Base-by-base conservation (phyloP, 495 filamentous ascomycete species). In the Penicillium goetzii region DNA sequence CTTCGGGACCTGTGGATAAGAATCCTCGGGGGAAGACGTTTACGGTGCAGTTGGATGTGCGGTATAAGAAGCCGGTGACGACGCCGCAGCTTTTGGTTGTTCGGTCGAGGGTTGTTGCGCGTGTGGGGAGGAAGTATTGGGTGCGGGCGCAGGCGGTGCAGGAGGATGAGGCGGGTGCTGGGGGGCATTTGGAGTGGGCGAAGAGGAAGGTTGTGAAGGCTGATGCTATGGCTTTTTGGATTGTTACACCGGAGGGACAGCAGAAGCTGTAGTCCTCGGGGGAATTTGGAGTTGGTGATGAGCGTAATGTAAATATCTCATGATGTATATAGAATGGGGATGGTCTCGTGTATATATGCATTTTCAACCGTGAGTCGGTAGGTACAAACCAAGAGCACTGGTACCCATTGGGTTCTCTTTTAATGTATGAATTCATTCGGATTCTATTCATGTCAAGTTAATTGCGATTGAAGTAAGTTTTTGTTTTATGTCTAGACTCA, bases 151-250 rank as follows among this genome's bases (percentile, higher is more conserved):
- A 82, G 65, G 74, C 71, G 19, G 36, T 78, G 21, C 78, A 79
- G 63, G 72, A 76, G 49, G 76, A 74, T 57, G 71, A 77, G 14
- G 69, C 66, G 15, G 58, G 72, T 55, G 47, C 68, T 15, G 70
- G 68, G 21, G 66, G 68, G 1, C 69, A 77, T 59, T 56, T 74
- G 26, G 75, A 75, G 60, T 72, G 71, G 69, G 62, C 65, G 33
- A 77, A 67, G 55, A 63, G 60, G 58, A 75, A 76, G 56, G 38
- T 68, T 12, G 68, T 79, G 21, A 76, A 71, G 61, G 71, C 73
- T 0, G 78, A 81, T 71, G 77, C 77, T 1, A 75, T 78, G 69
- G 77, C 76, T 10, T 79, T 81, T 58, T 81, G 78, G 78, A 62
- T 80, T 58, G 62, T 75, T 52, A 74, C 68, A 6, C 60, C 60